Evolutionary conservation across 1,139 yeast genomes (phyloP), one percentile per base, ranked within the genome.

Genomic region (Suhomyces panamericanus): DNA sequence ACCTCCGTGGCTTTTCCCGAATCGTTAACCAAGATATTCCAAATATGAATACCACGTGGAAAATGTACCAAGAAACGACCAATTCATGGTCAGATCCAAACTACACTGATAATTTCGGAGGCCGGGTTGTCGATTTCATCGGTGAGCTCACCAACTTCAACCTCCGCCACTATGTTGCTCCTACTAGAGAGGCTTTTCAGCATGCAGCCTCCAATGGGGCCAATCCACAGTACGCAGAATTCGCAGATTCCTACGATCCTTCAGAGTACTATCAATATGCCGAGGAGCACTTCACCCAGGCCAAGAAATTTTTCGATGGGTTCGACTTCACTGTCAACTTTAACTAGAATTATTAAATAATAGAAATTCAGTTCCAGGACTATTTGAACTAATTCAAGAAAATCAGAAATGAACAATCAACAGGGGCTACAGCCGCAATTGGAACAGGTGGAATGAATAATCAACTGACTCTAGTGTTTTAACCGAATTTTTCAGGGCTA

Each of bases 251-350:
- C 17, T 42, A 15, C 34, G 45, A 41, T 17, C 44, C 45, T 11
- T 27, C 44, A 12, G 42, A 37, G 6, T 60, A 57, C 39, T 46
- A 59, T 35, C 55, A 58, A 15, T 60, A 62, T 39, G 49, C 61
- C 12, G 50, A 54, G 35, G 51, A 52, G 24, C 54, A 56, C 37
- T 56, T 59, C 41, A 44, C 51, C n/a, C 51, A 46, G 12, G 48
- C 46, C 20, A 53, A 48, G 14, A 47, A 39, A 1, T 32, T 42
- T 4, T 32, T 52, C 15, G 40, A 38, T 12, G 3, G 5, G 2
- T 33, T 22, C 3, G 15, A 22, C 1, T 14, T 34, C 20, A n/a
- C 20, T 4, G 10, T 24, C 27, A 24, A 24, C 12, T 24, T 9
- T 9, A 9, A 11, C 12, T 24, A 24, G 27, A n/a, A n/a, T n/a